Evolutionary conservation across 352 stramenopile genomes (phyloP), one percentile per base, ranked within the genome.

Genomic region (Pythium periplocum): DNA sequence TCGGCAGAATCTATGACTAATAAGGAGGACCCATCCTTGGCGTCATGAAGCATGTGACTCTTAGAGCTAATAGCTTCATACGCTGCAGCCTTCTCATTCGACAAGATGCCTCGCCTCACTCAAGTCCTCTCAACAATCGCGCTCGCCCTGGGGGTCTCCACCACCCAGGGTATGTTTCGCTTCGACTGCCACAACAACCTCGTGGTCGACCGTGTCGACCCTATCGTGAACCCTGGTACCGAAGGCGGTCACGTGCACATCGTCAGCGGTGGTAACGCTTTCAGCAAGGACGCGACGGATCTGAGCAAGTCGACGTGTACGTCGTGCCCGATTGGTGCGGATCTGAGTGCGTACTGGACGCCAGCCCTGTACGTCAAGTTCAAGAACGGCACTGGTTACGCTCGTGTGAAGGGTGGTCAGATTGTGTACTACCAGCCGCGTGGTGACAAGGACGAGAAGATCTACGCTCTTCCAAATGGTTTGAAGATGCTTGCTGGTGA

Each of bases 151-250:
- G 35, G 17, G 37, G 11, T 26, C 17, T 26, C 10, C 47, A 12
- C 37, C 9, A 46, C 49, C 9, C 36, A 53, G 31, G 56, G 47
- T 7, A 57, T 63, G 56, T 57, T 63, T 26, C 56, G 56, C 51
- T 63, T 57, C 47, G 56, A 78, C 55, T 83, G 72, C 59, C 73
- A 72, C 55, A 83, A 79, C 60, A 75, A 83, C 57, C 58, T 83
- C 46, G 69, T 83, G 2, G 59, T 78, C 6, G 69, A 79, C 51
- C 69, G 72, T 37, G 64, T 73, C 7, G 69, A 83, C 38, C 72
- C 72, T 32, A 83, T 83, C 44, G 64, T 71, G 40, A 62, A 46
- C 31, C 49, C 47, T 3, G 69, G 64, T 2, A 53, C 48, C 11
- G 50, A 61, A 1, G 62, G 61, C 2, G 53, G 55, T 6, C 69